Evolutionary conservation across 129 eudicot genomes (phyloP), one percentile per base, ranked within the genome.

Genomic region (Erigeron canadensis): DNA sequence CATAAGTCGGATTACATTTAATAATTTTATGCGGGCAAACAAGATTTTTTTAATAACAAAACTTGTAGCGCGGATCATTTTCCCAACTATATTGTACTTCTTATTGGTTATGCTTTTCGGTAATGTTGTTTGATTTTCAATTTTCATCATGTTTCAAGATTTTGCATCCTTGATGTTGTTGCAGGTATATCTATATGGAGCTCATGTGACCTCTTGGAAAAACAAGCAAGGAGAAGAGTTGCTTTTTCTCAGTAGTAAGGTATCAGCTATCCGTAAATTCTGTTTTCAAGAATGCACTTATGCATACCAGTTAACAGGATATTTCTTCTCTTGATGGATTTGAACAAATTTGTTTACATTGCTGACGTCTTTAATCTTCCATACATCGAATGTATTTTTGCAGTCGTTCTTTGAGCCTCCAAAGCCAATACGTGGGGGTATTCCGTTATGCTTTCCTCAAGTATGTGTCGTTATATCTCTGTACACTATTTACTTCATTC

Each of bases 361-460:
- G 41, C 12, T 37, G 40, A 11, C 23, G 12, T 17, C 40, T 80
- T 62, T 6, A 41, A 15, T 67, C 16, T 28, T 61, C 53, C 72
- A 60, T 3, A 78, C 54, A 67, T 45, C 34, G 48, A 18, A 37
- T 68, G 41, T 38, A 7, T 56, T 18, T 81, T 67, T 80, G 80
- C 90, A 92, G 98, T 84, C 96, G 54, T 74, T 46, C 47, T 89
- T 86, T 77, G 78, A 81, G 79, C 91, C 98, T 71, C 96, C 89
- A 50, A 92, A 85, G 77, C 80, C 95, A 45, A 92, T 92, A 76
- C 95, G 96, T 67, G 98, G 98, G 63, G 98, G 98, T 38, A 92
- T 92, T 84, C 98, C 98, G 50, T 74, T 89, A 74, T 80, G 88
- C 84, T 92, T 92, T 79, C 98, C 98, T 47, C 98, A 92, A 76